Base-by-base conservation (phyloP, 148 eudicot genomes). In the Cornus controversa region DNA sequence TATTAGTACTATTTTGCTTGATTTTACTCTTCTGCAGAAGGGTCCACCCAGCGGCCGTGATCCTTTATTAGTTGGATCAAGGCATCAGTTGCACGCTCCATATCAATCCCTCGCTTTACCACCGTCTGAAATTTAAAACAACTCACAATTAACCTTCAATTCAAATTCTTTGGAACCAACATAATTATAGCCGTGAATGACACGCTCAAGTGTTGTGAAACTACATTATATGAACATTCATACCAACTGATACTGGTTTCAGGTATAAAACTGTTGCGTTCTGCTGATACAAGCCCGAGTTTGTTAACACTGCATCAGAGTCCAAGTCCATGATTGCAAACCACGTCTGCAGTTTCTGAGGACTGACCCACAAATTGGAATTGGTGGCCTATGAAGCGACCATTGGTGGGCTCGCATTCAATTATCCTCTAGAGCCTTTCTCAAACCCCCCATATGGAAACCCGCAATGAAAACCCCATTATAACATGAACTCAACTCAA, bases 1-100 rank as follows among this genome's bases (percentile, higher is more conserved):
- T 40, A 6, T 65, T 16, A 64, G 2, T 9, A 5, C 45, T 14
- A 42, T 64, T 0, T 6, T 25, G 40, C 34, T 50, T 69, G 45
- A 72, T 73, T 50, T 79, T 90, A 86, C 71, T 93, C 99, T 80
- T 91, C 97, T 65, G 83, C 82, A 6, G 94, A 90, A 74, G 99
- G 97, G 65, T 93, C 99, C 6, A 90, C 96, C 99, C 99, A 95
- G 42, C 99, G 94, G n/a, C 96, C 94, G 34, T 93, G 87, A 66
- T 95, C 99, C 79, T 95, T 93, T 29, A 95, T 95, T 62, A 93
- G 87, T 82, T 93, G 88, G 75, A 95, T 95, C 83, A 95, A 80
- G 31, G 99, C 97, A 83, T 95, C 96, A 8, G 99, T 95, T 15
- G 99, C 99, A 10, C 84, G 82, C 62, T 93, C 99, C 99, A 95